Evolutionary conservation across 805 yeast genomes (phyloP), one percentile per base, ranked within the genome.

Genomic region (Zygotorulaspora danielsina): DNA sequence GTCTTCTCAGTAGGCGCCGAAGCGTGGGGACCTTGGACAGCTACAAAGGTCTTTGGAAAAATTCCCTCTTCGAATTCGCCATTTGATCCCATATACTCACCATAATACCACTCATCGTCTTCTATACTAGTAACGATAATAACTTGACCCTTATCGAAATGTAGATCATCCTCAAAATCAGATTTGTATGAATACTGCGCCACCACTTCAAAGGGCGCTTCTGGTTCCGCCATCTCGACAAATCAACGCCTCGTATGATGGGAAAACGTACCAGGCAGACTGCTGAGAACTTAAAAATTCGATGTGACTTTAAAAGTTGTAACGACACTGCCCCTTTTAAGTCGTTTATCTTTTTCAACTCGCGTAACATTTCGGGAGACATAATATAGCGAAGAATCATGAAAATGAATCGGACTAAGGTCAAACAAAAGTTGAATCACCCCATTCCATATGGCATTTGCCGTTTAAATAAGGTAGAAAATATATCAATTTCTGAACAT

Each of bases 81-180:
- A 13, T 39, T 29, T 1, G 42, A 25, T 44, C 66, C 73, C 3
- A 53, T 54, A 51, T 74, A 83, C 4, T 70, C 65, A 3, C 98
- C 98, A 27, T 74, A 68, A 56, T 76, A 83, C 97, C 97, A 93
- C 47, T 89, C 96, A 5, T 80, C 95, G 60, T 90, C 97, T 50
- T 87, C 96, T 38, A 85, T 70, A 26, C 76, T 78, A 4, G 81
- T 78, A 19, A 90, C 96, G 3, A 78, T 75, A 48, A 90, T 81
- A 19, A 74, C 48, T 58, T 84, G 87, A 15, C 84, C 89, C 4
- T 68, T 75, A 0, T 61, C 59, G 51, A 90, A 89, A 22, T 74
- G 69, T 57, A 90, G 72, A 60, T 90, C 98, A 59, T 93, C 97
- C 19, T 79, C 86, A 47, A 78, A 86, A 37, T 81, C 86, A 3